phyloP scores from a whole-genome alignment of 495 filamentous ascomycete genomes.

The Aspergillus nidulans region DNA sequence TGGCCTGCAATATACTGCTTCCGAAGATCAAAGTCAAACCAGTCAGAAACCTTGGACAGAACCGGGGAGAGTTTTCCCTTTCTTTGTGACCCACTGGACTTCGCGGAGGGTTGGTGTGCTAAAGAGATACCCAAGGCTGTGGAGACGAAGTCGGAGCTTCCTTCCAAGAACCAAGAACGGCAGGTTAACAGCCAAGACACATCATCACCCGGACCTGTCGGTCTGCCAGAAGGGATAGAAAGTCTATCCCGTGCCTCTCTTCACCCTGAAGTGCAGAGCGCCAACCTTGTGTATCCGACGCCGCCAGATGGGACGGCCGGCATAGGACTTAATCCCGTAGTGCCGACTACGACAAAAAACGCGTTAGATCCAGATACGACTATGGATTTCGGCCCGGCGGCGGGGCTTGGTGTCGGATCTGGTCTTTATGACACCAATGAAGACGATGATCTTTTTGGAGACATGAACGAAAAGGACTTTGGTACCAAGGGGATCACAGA shows the following conservation, averaged over 20 bases:
- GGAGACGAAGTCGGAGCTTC: slow-evolving; percentile 23
- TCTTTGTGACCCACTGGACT: slow-evolving; percentile 55
- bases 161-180: slow-evolving; percentile 34
- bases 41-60: slow-evolving; percentile 11
- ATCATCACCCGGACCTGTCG: slow-evolving; percentile 20
- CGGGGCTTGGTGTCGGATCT: slow-evolving; percentile 32
- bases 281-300: slow-evolving; percentile 77
- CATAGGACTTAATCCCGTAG: slow-evolving; percentile 21
- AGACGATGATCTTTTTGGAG: slow-evolving; percentile 65
- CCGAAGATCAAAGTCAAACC: slow-evolving; percentile 26
- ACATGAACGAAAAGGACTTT: slow-evolving; percentile 72
- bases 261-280: slow-evolving; percentile 46
- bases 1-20: slow-evolving; percentile 50
- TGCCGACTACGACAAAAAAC: slow-evolving; percentile 19
- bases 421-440: slow-evolving; percentile 44
- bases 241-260: slow-evolving; percentile 48
- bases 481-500: slow-evolving; percentile 79
- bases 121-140: slow-evolving; percentile 26
- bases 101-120: slow-evolving; percentile 65
- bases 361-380: slow-evolving; percentile 19
- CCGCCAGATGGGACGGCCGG: slow-evolving; percentile 70
- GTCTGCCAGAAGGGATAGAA: slow-evolving; percentile 32
- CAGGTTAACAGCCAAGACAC: slow-evolving; percentile 26
- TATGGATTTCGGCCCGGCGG: slow-evolving; percentile 21
- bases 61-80: slow-evolving; percentile 5